These are phyloP conservation scores for Calonectria pseudoreteaudii DNA, from an alignment of 2,329 filamentous ascomycete genomes.

Conservation along the genomic window DNA sequence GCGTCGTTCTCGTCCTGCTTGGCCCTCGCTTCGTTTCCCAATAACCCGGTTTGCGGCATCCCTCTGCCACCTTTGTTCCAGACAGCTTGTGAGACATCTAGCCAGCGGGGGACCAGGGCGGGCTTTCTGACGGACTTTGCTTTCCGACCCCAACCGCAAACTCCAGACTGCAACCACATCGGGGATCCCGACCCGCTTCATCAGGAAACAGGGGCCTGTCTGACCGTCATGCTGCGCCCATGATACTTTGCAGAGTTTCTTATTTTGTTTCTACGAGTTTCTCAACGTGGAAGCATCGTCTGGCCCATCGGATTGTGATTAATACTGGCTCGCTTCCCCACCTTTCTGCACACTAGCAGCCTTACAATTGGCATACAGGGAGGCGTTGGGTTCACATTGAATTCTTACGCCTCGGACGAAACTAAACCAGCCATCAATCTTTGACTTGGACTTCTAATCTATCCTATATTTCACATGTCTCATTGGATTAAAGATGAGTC, in stretches of 20 bases:
- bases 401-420: background rate
- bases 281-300: background rate
- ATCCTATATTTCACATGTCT: slow-evolving; percentile 29
- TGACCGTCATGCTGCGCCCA: slow-evolving; percentile 9
- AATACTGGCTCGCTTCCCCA: slow-evolving; percentile 11
- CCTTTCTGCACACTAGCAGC: background rate
- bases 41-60: slow-evolving; percentile 7
- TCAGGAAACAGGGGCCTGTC: slow-evolving; percentile 10
- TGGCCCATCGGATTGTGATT: background rate
- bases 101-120: background rate
- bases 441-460: background rate
- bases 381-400: background rate
- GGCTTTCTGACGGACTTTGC: slow-evolving; percentile 16
- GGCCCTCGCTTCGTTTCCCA: background rate
- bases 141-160: background rate
- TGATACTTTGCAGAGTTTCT: slow-evolving; percentile 10
- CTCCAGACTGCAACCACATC: background rate
- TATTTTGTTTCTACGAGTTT: slow-evolving; percentile 12
- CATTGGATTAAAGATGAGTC: slow-evolving; percentile 38
- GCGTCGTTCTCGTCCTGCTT: background rate
- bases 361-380: background rate
- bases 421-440: background rate
- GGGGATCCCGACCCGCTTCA: slow-evolving; percentile 10
- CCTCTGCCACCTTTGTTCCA: background rate
- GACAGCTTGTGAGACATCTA: background rate